phyloP scores from a whole-genome alignment of 768 basidiomycete genomes.

The Xerocomellus chrysenteron region DNA sequence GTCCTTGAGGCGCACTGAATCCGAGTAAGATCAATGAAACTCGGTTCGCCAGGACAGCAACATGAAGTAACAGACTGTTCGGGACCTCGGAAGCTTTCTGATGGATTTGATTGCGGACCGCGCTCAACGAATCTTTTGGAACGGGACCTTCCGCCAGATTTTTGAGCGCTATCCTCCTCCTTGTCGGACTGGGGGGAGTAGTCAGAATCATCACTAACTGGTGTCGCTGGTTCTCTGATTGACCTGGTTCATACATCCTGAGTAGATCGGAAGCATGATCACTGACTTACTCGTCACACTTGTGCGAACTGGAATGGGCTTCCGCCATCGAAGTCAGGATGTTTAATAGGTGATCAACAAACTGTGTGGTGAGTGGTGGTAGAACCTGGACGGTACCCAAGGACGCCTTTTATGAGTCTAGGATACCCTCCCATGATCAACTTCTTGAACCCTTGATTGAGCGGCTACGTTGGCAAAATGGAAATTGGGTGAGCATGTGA shows the following conservation, averaged over 20 bases:
- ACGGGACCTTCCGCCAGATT: background rate
- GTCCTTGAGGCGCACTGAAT: no score
- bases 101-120: background rate
- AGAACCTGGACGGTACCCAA: background rate
- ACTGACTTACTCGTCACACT: background rate
- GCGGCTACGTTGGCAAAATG: conserved; percentile 9
- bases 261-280: background rate
- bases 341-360: background rate
- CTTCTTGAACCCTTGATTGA: conserved; percentile 4
- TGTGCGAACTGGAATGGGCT: background rate
- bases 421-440: background rate
- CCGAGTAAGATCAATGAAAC: background rate
- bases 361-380: background rate
- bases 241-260: no score
- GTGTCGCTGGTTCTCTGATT: no score
- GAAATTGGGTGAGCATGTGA: conserved; percentile 4
- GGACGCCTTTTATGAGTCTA: conserved; percentile 19
- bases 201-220: background rate
- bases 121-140: background rate
- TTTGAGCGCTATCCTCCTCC: background rate
- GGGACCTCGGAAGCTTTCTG: background rate
- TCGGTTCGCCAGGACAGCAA: background rate
- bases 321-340: background rate
- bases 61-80: conserved; percentile 1
- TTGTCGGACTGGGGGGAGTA: background rate